Evolutionary conservation across 1,139 yeast species (phyloP), one percentile per base, ranked within the genome.

Genomic region (Scheffersomyces illinoinensis): DNA sequence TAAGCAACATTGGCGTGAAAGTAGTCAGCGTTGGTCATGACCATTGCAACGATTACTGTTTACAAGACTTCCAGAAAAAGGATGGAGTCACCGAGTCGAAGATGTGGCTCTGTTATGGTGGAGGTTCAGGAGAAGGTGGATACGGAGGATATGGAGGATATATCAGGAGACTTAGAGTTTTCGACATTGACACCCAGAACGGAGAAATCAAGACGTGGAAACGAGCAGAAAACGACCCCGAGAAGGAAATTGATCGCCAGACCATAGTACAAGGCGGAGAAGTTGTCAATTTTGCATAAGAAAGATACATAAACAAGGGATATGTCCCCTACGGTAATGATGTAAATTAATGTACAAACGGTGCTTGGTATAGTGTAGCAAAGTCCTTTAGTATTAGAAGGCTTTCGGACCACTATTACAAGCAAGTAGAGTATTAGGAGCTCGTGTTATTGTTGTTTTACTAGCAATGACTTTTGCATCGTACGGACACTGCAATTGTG

Each of bases 71-170:
- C 7, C 60, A 62, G 18, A 61, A 60, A 8, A 59, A 67, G 56
- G 62, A 69, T 19, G 69, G 71, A 18, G 62, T 63, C 26, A 62
- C 62, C 8, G 71, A 76, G 43, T 77, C 81, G 54, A 80, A 82
- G 53, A 76, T 91, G 47, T 91, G 97, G 97, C 76, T 93, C 52
- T 95, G 99, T 69, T 92, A 91, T 68, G 98, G 97, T 2, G 99
- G 99, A 50, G 97, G 89, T 0, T 82, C 84, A 1, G 99, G 98
- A 4, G 96, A 91, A 75, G 98, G 98, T 52, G 99, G 97, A 0
- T 93, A 93, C 69, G 97, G 89, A 4, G 97, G 97, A 0, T 91
- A 93, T 69, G 93, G 92, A 0, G 96, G 95, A 0, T 91, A 89
- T 55, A 78, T 89, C 14, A 83, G 99, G 66, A 81, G 98, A 59